phyloP scores from a whole-genome alignment of 2,329 filamentous ascomycete species.

The Xenoacremonium recifei region DNA sequence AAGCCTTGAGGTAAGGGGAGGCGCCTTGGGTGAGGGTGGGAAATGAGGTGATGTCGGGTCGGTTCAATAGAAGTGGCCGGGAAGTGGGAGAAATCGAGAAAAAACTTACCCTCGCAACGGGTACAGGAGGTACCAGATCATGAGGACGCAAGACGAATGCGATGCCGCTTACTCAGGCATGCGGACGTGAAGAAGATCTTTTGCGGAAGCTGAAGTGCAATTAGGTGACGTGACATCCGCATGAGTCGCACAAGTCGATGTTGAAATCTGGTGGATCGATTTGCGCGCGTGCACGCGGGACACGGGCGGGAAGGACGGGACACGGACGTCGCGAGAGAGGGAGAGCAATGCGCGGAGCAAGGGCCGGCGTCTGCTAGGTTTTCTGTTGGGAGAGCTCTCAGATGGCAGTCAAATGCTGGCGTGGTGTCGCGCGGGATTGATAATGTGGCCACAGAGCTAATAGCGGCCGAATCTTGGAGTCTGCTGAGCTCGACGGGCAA shows the following conservation, averaged over 20 bases:
- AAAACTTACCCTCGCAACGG: conserved; percentile 69
- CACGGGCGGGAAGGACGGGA: background rate
- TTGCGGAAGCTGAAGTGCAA: background rate
- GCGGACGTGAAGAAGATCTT: conserved; percentile 6
- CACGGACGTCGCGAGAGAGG: background rate
- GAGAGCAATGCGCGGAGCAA: background rate
- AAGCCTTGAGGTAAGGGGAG: background rate
- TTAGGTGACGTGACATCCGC: background rate
- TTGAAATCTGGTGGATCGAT: background rate
- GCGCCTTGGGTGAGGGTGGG: conserved; percentile 6
- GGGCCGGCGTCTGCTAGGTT: no score
- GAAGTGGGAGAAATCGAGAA: conserved; percentile 10
- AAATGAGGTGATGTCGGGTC: conserved; percentile 6
- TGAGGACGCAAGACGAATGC: conserved; percentile 31
- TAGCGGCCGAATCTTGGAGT: no score
- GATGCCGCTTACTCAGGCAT: conserved; percentile 21
- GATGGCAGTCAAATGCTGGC: no score
- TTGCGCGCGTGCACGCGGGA: background rate
- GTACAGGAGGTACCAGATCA: conserved; percentile 79
- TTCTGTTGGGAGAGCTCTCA: no score
- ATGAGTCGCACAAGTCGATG: background rate
- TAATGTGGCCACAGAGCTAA: no score
- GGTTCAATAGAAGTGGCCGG: conserved; percentile 11
- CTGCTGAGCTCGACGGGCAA: no score
- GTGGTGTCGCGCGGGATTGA: no score